Evolutionary conservation across 73 alveolate genomes (phyloP).

Genomic region (Loxodes magnus): DNA sequence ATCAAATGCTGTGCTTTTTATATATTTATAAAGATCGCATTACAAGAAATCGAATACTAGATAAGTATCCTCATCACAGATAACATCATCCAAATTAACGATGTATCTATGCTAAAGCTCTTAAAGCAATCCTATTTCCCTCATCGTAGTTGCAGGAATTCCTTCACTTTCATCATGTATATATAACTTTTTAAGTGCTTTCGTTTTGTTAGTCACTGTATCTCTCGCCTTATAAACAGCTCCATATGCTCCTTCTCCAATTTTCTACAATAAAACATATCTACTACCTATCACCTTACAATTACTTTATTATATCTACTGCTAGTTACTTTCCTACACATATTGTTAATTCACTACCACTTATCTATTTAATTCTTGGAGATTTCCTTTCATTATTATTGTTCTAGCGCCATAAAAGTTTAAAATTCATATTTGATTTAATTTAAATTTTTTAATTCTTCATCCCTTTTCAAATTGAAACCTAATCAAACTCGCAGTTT

Average conservation of each 20-base stretch:
- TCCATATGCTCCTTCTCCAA: conserved; percentile 13
- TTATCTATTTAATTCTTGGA: too few relatives aligned
- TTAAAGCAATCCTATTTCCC: conserved; percentile 50
- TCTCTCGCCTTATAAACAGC: conserved; percentile 12
- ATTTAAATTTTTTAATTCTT: too few relatives aligned
- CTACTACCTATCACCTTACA: too few relatives aligned
- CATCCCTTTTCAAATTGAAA: too few relatives aligned
- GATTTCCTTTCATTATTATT: too few relatives aligned
- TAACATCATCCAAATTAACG: conserved; percentile 40
- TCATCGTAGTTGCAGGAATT: conserved; percentile 51
- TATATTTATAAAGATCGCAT: conserved; percentile 25
- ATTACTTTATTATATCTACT: too few relatives aligned
- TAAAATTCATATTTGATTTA: too few relatives aligned
- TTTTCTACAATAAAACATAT: too few relatives aligned
- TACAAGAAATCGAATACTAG: conserved; percentile 47
- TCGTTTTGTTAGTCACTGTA: not conserved
- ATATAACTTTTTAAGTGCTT: conserved; percentile 50
- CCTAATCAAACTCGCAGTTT: too few relatives aligned
- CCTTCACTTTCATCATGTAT: conserved; percentile 55
- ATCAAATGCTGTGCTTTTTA: conserved; percentile 7
- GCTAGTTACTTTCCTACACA: too few relatives aligned
- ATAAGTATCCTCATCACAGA: conserved; percentile 24
- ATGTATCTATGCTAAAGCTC: conserved; percentile 51
- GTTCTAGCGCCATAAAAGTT: too few relatives aligned
- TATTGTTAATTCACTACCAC: too few relatives aligned